Evolutionary conservation across 2,329 filamentous ascomycete species (phyloP), one percentile per base, ranked within the genome.

Genomic region (Cadophora luteo-olivacea): DNA sequence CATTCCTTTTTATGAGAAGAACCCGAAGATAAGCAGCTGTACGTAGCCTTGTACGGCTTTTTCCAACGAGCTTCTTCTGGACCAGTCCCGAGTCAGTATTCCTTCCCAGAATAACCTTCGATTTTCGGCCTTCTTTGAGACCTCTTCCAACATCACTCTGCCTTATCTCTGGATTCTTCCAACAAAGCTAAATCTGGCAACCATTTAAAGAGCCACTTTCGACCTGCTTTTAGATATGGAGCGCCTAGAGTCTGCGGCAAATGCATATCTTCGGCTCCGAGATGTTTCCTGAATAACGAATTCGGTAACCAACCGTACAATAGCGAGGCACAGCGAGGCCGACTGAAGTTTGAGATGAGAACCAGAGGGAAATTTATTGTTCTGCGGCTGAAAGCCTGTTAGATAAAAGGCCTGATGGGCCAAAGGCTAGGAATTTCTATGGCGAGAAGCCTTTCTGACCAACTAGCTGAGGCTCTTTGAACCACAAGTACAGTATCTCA

Each of bases 91-190:
- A 57, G 32, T 8, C 32, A 36, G 22, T n/a, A 25, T 36, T 57
- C 32, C 54, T 57, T 57, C 6, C 54, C 29, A 57, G 55, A 36
- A 38, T 58, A 41, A 38, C 33, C 36, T 36, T 36, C 55, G 25
- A 60, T 4, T n/a, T 60, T 9, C 55, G n/a, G 57, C 33, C 33
- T 16, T 8, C 33, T 16, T 29, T 14, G 33, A 25, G 33, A 19
- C 9, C 19, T 45, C 33, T 14, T 38, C 8, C 57, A 60, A 45
- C 57, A 41, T 24, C n/a, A 45, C 33, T 19, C 57, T 60, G 33
- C 57, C 36, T 58, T 8, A 41, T 58, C 32, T 38, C 33, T 41
- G 11, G 32, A 38, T 14, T 14, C 41, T 36, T 19, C 33, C 33
- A 45, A 60, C 57, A 60, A 41, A 60, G 33, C 33, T 36, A 60